Conservation (phyloP, 371 early-diverging fungal species). For the Coemansia sp. region DNA sequence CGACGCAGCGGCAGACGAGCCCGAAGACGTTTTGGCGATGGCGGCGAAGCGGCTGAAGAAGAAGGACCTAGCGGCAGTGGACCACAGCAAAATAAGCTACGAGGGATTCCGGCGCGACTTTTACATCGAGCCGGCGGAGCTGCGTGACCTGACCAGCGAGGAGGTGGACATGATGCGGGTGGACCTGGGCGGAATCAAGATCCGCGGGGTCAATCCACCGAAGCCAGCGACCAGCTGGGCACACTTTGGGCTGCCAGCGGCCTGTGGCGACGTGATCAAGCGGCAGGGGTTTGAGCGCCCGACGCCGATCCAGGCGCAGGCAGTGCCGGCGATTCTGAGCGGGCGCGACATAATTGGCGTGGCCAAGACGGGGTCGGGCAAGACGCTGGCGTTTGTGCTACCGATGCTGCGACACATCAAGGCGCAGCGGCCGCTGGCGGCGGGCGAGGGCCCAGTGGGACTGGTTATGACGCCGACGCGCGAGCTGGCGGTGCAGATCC, state of each 20-base stretch:
- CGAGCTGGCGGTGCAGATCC: constrained; percentile 98
- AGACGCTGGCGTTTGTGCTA: constrained; percentile 94
- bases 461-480: constrained; percentile 99
- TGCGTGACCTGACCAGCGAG: constrained; percentile 75
- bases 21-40: constrained; percentile 52
- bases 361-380: constrained; percentile 99
- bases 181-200: constrained; percentile 92
- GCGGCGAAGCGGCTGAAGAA: constrained; percentile 82
- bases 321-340: constrained; percentile 96
- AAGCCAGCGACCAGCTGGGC: constrained; percentile 95
- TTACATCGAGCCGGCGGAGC: constrained; percentile 93
- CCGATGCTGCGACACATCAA: constrained; percentile 98
- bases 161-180: constrained; percentile 81
- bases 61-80: constrained; percentile 89
- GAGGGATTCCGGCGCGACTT: constrained; percentile 93
- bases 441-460: constrained; percentile 90
- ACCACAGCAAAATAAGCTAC: constrained; percentile 84
- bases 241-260: constrained; percentile 79
- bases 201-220: constrained; percentile 81
- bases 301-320: constrained; percentile 96
- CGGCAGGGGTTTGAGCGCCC: constrained; percentile 81
- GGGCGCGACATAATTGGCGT: constrained; percentile 98
- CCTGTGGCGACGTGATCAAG: constrained; percentile 52
- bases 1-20: constrained; percentile 18
- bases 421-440: constrained; percentile 83